A percentile compares a stretch with the other conserved stretches of the same genome.
phyloP scores from a whole-genome alignment of 495 filamentous ascomycete genomes.

The Penicillium malachiteum region DNA sequence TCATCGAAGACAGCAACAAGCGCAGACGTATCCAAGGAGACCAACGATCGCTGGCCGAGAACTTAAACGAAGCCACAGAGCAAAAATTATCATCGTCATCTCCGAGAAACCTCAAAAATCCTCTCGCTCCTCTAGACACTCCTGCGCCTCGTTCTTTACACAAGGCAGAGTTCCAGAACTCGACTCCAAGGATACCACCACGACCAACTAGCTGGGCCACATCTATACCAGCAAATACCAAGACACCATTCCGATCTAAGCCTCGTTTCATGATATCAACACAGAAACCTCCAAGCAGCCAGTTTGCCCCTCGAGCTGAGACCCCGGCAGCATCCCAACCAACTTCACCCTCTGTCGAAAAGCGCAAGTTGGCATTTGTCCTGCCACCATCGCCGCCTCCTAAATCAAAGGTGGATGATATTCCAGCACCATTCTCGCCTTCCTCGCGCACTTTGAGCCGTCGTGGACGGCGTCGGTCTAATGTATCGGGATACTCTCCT shows the following conservation, averaged over 20 bases:
- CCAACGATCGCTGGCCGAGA: constrained; percentile 3
- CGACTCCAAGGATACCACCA: constrained; percentile 2
- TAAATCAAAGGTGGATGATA: constrained; percentile 18
- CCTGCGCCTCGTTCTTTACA: constrained; percentile 1
- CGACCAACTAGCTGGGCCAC: constrained; percentile 2
- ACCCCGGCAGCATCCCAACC: constrained; percentile 15
- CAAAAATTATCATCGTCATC: constrained; percentile 20
- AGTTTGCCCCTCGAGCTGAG: constrained; percentile 13
- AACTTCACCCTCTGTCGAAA: constrained; percentile 16
- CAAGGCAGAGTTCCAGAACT: background rate
- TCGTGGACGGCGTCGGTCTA: constrained; percentile 27
- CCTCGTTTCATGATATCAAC: constrained; percentile 32
- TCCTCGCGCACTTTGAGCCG: constrained; percentile 35
- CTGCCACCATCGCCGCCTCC: constrained; percentile 43
- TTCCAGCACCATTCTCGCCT: constrained; percentile 44
- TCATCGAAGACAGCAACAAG: constrained; percentile 26
- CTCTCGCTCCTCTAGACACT: background rate
- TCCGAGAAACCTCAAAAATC: constrained; percentile 6
- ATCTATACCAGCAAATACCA: constrained; percentile 21
- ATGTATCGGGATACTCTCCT: constrained; percentile 27
- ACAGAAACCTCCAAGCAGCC: constrained; percentile 19
- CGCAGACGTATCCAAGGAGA: constrained; percentile 17
- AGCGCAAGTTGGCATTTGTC: constrained; percentile 38
- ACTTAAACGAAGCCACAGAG: constrained; percentile 2
- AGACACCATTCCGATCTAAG: constrained; percentile 25